A percentile compares a stretch with the other conserved stretches of the same genome.
Conservation (phyloP, 257 asterid species). For the Nicotiana tomentosiformis region DNA sequence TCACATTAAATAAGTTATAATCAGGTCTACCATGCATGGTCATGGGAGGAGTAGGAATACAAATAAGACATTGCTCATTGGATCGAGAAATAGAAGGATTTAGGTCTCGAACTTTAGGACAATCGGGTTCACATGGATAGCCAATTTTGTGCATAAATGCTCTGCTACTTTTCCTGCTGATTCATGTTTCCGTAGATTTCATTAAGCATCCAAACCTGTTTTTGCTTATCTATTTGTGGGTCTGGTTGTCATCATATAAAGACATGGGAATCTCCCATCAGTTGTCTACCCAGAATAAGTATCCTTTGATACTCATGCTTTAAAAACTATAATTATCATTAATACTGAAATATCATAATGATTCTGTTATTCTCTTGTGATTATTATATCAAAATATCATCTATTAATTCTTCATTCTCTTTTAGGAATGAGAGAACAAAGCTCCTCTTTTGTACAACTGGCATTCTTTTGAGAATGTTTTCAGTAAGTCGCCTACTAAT, state of each 20-base stretch:
- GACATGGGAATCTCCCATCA: background rate
- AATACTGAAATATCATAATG: background rate
- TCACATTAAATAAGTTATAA: background rate
- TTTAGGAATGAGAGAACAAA: slow-evolving; percentile 81
- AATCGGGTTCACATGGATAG: background rate
- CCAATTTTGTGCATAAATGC: background rate
- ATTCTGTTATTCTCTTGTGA: background rate
- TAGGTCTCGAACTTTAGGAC: background rate
- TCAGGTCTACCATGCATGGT: background rate
- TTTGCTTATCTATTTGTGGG: background rate
- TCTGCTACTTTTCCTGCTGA: background rate
- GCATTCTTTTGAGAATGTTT: slow-evolving; percentile 94
- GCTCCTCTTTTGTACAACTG: slow-evolving; percentile 97
- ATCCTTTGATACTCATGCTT: background rate
- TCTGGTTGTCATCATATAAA: background rate
- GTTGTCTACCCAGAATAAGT: background rate
- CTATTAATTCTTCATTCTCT: slow-evolving; percentile 12
- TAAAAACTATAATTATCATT: background rate
- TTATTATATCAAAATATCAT: background rate
- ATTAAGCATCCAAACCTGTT: background rate
- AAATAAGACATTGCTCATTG: background rate
- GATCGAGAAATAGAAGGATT: background rate
- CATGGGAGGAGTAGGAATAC: background rate
- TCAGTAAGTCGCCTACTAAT: slow-evolving; percentile 42
- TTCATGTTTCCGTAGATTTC: background rate